These are phyloP conservation scores for Heliamphora pulchella DNA, from an alignment of 179 eudicot species.

Conservation along the genomic window DNA sequence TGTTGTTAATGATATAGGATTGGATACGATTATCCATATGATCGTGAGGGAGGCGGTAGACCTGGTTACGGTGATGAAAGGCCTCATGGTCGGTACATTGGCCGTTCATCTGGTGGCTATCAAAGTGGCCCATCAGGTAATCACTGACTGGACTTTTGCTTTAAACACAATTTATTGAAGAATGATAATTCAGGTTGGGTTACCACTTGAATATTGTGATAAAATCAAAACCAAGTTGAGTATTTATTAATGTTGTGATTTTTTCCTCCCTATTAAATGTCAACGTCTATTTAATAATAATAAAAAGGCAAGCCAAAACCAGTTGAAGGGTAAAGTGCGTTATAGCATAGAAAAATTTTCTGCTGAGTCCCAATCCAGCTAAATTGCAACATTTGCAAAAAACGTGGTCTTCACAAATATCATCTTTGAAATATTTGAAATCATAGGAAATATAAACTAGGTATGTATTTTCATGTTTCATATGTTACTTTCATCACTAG, in stretches of 20 bases:
- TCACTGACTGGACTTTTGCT: background rate
- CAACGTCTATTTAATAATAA: too few species aligned
- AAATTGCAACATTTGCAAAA: background rate
- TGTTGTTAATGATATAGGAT: slow-evolving; percentile 49
- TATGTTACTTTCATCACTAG: too few species aligned
- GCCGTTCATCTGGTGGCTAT: slow-evolving; percentile 75
- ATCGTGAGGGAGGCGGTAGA: slow-evolving; percentile 78
- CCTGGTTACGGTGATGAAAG: slow-evolving; percentile 73
- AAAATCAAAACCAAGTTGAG: too few species aligned
- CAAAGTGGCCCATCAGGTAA: slow-evolving; percentile 62
- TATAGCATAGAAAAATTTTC: background rate
- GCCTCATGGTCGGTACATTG: slow-evolving; percentile 75
- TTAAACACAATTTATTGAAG: background rate
- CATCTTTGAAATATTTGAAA: background rate
- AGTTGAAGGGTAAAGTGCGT: too few species aligned
- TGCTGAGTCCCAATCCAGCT: background rate
- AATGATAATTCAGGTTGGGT: background rate
- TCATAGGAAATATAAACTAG: background rate
- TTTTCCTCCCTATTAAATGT: background rate
- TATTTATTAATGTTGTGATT: too few species aligned
- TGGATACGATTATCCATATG: slow-evolving; percentile 76
- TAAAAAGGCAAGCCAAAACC: too few species aligned
- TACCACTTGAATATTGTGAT: background rate
- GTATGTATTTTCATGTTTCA: too few species aligned
- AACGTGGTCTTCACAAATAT: background rate